These are phyloP conservation scores for Scytalidium lignicola DNA, from an alignment of 2,329 filamentous ascomycete genomes.

Conservation along the genomic window DNA sequence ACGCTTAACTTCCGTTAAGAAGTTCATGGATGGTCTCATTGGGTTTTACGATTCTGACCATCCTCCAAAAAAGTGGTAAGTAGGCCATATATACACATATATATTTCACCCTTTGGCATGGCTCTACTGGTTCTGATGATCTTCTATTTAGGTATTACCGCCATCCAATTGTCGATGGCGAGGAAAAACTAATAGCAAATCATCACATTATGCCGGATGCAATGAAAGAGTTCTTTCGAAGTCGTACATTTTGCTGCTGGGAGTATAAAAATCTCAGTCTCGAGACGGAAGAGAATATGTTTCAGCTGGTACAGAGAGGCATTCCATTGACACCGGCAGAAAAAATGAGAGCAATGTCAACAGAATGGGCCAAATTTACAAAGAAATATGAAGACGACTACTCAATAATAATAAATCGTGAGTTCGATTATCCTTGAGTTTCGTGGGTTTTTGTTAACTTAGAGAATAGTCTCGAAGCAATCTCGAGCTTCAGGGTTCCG, in stretches of 20 bases:
- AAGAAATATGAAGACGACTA: conserved; percentile 38
- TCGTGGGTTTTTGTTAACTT: not conserved
- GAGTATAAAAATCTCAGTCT: conserved; percentile 35
- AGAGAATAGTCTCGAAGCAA: conserved; percentile 26
- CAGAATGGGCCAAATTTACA: conserved; percentile 39
- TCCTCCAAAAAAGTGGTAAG: conserved; percentile 35
- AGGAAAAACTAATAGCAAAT: conserved; percentile 12
- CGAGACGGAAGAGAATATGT: conserved; percentile 42
- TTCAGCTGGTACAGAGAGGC: conserved; percentile 41
- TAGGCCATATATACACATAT: conserved; percentile 3
- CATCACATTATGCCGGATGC: conserved; percentile 30
- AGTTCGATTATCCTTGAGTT: conserved; percentile 8
- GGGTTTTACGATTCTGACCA: conserved; percentile 35
- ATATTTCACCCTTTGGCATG: conserved; percentile 6
- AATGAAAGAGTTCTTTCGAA: conserved; percentile 31
- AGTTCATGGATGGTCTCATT: conserved; percentile 39
- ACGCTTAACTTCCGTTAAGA: conserved; percentile 37
- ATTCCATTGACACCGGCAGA: conserved; percentile 38
- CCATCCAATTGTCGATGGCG: conserved; percentile 20
- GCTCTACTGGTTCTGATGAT: not conserved
- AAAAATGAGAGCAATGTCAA: conserved; percentile 39
- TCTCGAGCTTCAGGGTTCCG: conserved; percentile 29
- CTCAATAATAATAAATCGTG: conserved; percentile 29
- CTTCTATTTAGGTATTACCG: conserved; percentile 21
- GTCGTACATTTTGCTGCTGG: conserved; percentile 36